A percentile compares a stretch with the other conserved stretches of the same genome.
Evolutionary conservation across 257 asterid species (phyloP).

Genomic region (Nicotiana tomentosiformis): DNA sequence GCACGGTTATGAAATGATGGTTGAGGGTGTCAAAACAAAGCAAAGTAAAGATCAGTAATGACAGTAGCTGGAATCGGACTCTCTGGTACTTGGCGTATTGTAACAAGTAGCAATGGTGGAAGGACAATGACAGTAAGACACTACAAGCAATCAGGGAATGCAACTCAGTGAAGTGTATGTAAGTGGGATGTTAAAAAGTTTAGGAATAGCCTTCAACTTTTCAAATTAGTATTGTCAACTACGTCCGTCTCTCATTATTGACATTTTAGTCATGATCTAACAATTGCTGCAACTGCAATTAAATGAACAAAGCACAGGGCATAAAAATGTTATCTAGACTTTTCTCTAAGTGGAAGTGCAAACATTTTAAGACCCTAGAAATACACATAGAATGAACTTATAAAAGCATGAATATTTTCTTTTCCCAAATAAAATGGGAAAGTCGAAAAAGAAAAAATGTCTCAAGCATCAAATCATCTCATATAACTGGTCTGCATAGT

Average conservation of each 20-base stretch:
- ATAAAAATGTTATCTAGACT: not conserved
- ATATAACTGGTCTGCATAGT: not conserved
- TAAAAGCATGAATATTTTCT: constrained; percentile 5
- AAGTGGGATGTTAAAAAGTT: not conserved
- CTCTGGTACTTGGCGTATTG: not conserved
- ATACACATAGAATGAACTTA: not conserved
- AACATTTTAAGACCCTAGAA: not conserved
- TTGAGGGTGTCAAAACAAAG: not conserved
- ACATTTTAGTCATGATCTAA: not conserved
- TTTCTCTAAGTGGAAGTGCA: not conserved
- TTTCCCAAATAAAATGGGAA: not conserved
- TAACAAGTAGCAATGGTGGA: not conserved
- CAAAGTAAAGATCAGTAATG: not conserved
- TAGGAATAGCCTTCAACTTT: not conserved
- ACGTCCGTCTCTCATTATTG: not conserved
- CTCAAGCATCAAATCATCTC: not conserved
- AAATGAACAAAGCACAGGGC: not conserved
- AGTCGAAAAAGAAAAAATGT: not conserved
- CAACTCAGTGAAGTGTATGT: not conserved
- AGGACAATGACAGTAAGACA: not conserved
- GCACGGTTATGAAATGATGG: not conserved
- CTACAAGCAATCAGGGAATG: not conserved
- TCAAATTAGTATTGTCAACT: constrained; percentile 1
- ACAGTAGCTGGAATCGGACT: not conserved
- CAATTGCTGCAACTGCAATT: not conserved